Base-by-base conservation (phyloP, 345 rosid species). In the Pistacia integerrima region DNA sequence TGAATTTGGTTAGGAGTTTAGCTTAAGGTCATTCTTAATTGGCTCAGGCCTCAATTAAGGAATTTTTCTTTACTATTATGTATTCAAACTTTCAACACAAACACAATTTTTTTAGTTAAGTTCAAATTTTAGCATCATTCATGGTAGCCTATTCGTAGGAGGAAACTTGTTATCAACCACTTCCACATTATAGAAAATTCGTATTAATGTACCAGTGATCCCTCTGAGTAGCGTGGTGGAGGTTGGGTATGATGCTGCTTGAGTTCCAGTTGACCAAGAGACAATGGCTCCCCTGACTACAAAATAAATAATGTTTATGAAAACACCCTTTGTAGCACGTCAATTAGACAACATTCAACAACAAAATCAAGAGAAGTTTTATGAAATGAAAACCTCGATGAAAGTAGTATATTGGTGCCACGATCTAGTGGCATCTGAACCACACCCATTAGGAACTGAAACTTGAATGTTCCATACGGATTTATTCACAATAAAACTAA, bases 161-260 rank as follows among this genome's bases (percentile, higher is more conserved):
- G 14, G 16, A 22, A 11, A n/a, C 44, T 68, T 25, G 58, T 8
- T 78, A 38, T 35, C 20, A 81, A 78, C 74, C 44, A 72, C 66
- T 82, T 72, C 18, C 61, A 67, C 16, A 63, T 58, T 72, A 51
- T 72, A 75, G 62, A 72, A 78, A 78, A 72, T 63, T 41, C 46
- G 8, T 7, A 77, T 70, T 46, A 73, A 55, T 48, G 69, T 91
- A 96, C 99, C 94, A 96, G 82, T 82, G 99, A 88, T 74, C 88
- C 98, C 84, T 96, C 99, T 9, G 93, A 88, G 85, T 90, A 96
- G 86, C 94, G 98, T 52, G 93, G 73, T 72, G 97, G 90, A 79
- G 89, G 95, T 81, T 88, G 91, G 17, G 98, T 96, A 83, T 84
- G 73, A 82, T 93, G 97, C 83, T 90, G 94, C 85, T 87, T 85